Evolutionary conservation across 768 basidiomycete genomes (phyloP).

Genomic region (Phlebiopsis gigantea): DNA sequence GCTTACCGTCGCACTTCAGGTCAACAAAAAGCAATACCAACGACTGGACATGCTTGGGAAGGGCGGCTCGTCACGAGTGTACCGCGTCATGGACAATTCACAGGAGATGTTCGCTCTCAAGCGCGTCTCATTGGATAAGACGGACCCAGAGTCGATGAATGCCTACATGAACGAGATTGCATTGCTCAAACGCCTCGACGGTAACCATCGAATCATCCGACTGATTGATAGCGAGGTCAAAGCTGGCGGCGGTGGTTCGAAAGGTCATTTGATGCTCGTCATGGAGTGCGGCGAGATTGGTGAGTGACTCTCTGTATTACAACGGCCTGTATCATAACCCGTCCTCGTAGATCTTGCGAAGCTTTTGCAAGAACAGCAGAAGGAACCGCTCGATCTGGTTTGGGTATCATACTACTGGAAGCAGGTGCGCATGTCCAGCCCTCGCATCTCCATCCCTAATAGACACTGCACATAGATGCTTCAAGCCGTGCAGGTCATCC

Average conservation of each 20-base stretch:
- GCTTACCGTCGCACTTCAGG: slow-evolving; percentile 30
- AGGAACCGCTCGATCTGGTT: slow-evolving; percentile 83
- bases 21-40: slow-evolving; percentile 80
- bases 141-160: slow-evolving; percentile 82
- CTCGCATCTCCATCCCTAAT: neutral
- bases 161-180: slow-evolving; percentile 97
- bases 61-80: slow-evolving; percentile 95
- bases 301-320: slow-evolving; percentile 12
- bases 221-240: slow-evolving; percentile 89
- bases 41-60: slow-evolving; percentile 87
- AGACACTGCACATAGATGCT: slow-evolving; percentile 63
- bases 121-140: slow-evolving; percentile 83
- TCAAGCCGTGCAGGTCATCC: slow-evolving; percentile 96
- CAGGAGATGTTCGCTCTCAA: slow-evolving; percentile 89
- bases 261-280: slow-evolving; percentile 75
- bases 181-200: slow-evolving; percentile 87
- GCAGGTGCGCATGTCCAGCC: slow-evolving; percentile 53
- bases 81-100: slow-evolving; percentile 73
- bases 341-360: slow-evolving; percentile 60
- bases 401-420: slow-evolving; percentile 97
- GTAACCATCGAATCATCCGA: slow-evolving; percentile 88
- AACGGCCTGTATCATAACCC: neutral
- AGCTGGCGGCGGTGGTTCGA: slow-evolving; percentile 60
- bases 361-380: slow-evolving; percentile 78
- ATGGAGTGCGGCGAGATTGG: slow-evolving; percentile 95